Base-by-base conservation (phyloP, 2,329 filamentous ascomycete genomes). In the Ceratocystis ficicola region DNA sequence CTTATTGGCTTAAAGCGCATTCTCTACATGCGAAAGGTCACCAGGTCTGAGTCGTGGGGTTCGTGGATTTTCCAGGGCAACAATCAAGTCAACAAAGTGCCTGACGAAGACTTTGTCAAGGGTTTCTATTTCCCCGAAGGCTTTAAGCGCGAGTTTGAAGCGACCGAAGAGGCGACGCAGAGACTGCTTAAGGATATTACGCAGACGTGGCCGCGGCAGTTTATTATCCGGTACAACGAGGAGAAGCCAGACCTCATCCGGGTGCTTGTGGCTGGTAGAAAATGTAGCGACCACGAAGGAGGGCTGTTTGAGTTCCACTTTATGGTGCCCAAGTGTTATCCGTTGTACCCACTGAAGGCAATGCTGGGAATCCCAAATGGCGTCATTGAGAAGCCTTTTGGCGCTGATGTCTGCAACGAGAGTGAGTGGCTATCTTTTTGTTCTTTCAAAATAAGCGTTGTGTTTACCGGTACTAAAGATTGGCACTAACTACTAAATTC, bases 261-360 rank as follows among this genome's bases (percentile, higher is more conserved):
- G 8, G 55, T 59, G 17, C 55, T 59, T 32, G 28, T 59, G 17
- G 25, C 55, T n/a, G 55, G 55, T n/a, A 59, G 55, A 10, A 59
- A 59, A 30, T 59, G 55, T n/a, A 59, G 55, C 15, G 55, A 59
- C 30, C 55, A 59, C 6, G 55, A 59, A 36, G 55, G 55, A 7
- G 55, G 55, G 6, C 55, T 59, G 55, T 59, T 59, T 59, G 55
- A 59, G 55, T 59, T 59, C 55, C 55, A 59, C 28, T 59, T 59
- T 8, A 59, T 59, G 55, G 55, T 59, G 55, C 55, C 55, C 5
- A 59, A 36, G n/a, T 59, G 55, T n/a, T 59, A 59, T 30, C 55
- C 55, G 17, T 6, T 59, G 28, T 59, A 59, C 28, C 55, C 55
- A 30, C 12, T 59, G 17, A 15, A 30, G 28, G 55, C 55, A 32